phyloP scores from a whole-genome alignment of 768 basidiomycete genomes.

The Serendipita vermifera region DNA sequence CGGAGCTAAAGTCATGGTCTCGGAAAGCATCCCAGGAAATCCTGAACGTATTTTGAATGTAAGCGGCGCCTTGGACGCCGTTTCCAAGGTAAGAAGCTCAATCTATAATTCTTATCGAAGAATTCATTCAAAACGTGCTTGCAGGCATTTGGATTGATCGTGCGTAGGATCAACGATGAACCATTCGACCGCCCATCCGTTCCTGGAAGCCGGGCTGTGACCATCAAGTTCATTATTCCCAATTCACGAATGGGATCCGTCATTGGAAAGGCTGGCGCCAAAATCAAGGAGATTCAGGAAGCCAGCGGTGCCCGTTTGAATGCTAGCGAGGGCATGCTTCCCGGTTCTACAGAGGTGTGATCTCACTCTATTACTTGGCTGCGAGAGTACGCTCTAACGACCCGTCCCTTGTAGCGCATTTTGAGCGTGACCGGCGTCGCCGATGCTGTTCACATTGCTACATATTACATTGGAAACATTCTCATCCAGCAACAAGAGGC shows the following conservation, averaged over 20 bases:
- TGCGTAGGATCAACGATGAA: conserved; percentile 97
- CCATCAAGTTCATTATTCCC: conserved; percentile 99
- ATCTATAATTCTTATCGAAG: too few species aligned
- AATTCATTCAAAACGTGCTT: too few species aligned
- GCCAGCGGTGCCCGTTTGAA: conserved; percentile 93
- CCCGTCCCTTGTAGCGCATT: conserved; percentile 52
- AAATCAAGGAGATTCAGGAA: conserved; percentile 99
- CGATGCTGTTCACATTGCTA: conserved; percentile 98
- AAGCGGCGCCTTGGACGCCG: conserved; percentile 93
- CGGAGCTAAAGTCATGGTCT: conserved; percentile 91
- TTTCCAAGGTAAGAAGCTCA: conserved; percentile 82
- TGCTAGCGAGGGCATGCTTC: conserved; percentile 95
- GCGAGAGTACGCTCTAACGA: too few species aligned
- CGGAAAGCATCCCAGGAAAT: conserved; percentile 96
- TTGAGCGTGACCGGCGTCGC: conserved; percentile 97
- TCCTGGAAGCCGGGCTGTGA: conserved; percentile 94
- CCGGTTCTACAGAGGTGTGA: conserved; percentile 94
- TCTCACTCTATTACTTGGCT: too few species aligned
- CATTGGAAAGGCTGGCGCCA: conserved; percentile 93
- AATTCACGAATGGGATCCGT: conserved; percentile 99
- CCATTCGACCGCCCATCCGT: conserved; percentile 98
- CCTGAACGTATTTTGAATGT: conserved; percentile 98
- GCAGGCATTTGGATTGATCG: conserved; percentile 96
- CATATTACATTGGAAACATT: conserved; percentile 98
- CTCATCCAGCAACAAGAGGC: conserved; percentile 83